These are phyloP conservation scores for Fusarium stilboides DNA, from an alignment of 2,329 filamentous ascomycete genomes.

Conservation along the genomic window DNA sequence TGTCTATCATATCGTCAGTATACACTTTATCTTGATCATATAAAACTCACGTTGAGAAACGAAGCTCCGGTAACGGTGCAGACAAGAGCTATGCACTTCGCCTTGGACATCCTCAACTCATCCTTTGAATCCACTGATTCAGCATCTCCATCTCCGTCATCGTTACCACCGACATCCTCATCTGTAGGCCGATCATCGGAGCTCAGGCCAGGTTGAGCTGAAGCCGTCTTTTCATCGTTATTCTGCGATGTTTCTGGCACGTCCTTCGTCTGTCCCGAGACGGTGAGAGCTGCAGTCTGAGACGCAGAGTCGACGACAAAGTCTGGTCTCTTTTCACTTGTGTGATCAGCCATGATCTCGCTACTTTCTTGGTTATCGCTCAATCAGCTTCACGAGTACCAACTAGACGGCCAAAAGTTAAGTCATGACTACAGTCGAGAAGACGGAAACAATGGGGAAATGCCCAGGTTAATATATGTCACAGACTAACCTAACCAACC, in stretches of 20 bases:
- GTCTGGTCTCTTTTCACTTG: constrained; percentile 33
- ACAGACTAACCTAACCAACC: constrained; percentile 4
- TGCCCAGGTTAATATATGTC: constrained; percentile 37
- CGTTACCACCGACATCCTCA: neutral
- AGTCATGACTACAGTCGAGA: neutral
- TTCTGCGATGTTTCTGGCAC: constrained; percentile 12
- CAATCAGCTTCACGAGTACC: neutral
- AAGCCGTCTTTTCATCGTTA: constrained; percentile 27
- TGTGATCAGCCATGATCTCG: constrained; percentile 22
- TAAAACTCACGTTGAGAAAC: constrained; percentile 66
- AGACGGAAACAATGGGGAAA: constrained; percentile 25
- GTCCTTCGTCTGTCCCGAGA: constrained; percentile 8
- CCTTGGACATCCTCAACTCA: constrained; percentile 62
- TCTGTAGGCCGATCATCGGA: constrained; percentile 1
- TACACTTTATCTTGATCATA: neutral
- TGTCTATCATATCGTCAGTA: constrained; percentile 33
- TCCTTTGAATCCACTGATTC: constrained; percentile 46
- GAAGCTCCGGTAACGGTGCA: constrained; percentile 69
- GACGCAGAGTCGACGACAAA: constrained; percentile 7
- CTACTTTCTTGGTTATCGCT: neutral
- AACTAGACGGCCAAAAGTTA: constrained; percentile 1
- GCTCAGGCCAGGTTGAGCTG: constrained; percentile 10
- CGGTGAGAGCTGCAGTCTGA: constrained; percentile 12
- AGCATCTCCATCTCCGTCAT: constrained; percentile 22
- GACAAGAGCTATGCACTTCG: constrained; percentile 68